Evolutionary conservation across 305 asterid genomes (phyloP), one percentile per base, ranked within the genome.

Genomic region (Fraxinus platypoda): DNA sequence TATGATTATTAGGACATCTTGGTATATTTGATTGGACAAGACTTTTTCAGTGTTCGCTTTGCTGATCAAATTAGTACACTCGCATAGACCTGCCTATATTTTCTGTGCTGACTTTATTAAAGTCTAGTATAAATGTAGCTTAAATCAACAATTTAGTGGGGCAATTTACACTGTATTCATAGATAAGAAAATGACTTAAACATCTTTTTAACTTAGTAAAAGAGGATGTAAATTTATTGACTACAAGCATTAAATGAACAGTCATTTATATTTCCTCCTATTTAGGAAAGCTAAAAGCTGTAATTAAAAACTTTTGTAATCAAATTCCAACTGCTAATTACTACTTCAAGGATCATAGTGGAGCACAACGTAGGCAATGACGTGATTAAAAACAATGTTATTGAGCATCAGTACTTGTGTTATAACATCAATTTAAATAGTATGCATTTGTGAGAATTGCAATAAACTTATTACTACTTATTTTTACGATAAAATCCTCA

Each of bases 361-460:
- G 87, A 84, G 21, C 77, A 38, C 8, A 57, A 74, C 86, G 86
- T 64, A 82, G 57, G 89, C 85, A 81, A 74, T 87, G 89, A 87
- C 87, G 86, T 49, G 6, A 46, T 13, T 46, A 46, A 13, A 46
- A 15, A 3, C 4, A 46, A 46, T 46, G 57, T 13, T 13, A 13
- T 43, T 43, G 1, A 2, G 54, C 54, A 12, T 12, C 1, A 13
- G 1, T 12, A 3, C 3, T 43, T 12, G 3, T 41, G 49, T 1
- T 43, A 46, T 5, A 3, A 3, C 2, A 46, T 46, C 19, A 46
- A 46, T 46, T 46, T 46, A 46, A 43, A 43, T 43, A 0, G 52
- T 2, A 43, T 13, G 6, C 54, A 46, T 46, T 3, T 46, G 19
- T 46, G 6, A 13, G 57, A 46, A 46, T 46, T 12, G 13, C n/a